Conservation (phyloP, 2,329 filamentous ascomycete species). For the Tolypocladium amazonense region DNA sequence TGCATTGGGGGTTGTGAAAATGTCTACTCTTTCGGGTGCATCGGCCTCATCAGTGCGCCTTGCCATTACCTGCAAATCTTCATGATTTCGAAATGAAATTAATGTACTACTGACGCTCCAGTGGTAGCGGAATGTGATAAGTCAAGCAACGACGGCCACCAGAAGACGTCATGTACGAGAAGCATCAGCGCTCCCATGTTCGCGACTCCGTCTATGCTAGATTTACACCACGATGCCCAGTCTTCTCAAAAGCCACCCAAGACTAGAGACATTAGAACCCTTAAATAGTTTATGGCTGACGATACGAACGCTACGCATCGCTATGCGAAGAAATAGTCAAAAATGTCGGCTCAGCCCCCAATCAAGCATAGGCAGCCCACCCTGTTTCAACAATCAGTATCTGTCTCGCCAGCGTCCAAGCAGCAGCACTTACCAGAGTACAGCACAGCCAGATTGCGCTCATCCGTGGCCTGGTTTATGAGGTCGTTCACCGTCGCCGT, state of each 20-base stretch:
- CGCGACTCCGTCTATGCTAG: not conserved
- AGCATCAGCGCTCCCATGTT: not conserved
- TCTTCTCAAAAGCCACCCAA: not conserved
- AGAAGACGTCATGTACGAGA: not conserved
- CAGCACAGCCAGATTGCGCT: slow-evolving; percentile 80
- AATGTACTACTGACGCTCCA: too few relatives aligned
- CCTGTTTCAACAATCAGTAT: slow-evolving; percentile 19
- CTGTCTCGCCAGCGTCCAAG: not conserved
- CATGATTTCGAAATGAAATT: too few relatives aligned
- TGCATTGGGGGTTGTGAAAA: too few relatives aligned
- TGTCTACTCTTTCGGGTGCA: too few relatives aligned
- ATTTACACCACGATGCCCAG: not conserved
- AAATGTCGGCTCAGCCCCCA: not conserved
- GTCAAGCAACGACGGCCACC: not conserved
- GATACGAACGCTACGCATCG: not conserved
- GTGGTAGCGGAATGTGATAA: too few relatives aligned
- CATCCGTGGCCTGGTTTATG: slow-evolving; percentile 91
- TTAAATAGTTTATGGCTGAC: not conserved
- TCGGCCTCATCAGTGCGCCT: too few relatives aligned
- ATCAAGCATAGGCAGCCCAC: slow-evolving; percentile 36
- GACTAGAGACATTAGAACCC: not conserved
- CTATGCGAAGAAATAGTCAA: not conserved
- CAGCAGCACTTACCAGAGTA: slow-evolving; percentile 59
- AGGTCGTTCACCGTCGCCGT: slow-evolving; percentile 93
- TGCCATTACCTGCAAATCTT: too few relatives aligned